Evolutionary conservation across 2,329 filamentous ascomycete genomes (phyloP), one percentile per base, ranked within the genome.

Genomic region (Paraphoma chrysanthemicola): DNA sequence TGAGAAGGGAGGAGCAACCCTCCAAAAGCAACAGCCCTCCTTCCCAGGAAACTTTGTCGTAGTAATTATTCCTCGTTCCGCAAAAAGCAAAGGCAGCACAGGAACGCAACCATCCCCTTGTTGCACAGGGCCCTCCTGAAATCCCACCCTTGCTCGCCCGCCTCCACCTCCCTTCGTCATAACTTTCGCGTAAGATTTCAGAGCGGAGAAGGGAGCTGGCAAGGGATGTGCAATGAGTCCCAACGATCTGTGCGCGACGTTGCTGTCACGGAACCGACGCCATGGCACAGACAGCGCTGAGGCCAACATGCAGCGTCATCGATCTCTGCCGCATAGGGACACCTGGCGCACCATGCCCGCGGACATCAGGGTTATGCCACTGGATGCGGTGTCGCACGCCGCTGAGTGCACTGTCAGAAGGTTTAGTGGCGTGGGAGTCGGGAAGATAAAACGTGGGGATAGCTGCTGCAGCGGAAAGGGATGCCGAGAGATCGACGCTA

Each of bases 1-100:
- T 44, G 29, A 33, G 49, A 46, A 28, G 41, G 44, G 41, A 36
- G 38, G 38, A 43, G 12, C 18, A 33, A 44, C 31, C 23, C 16
- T 36, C 16, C 17, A 53, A 39, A n/a, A 16, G 44, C 12, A 29
- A 31, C 14, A 46, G 14, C 28, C 17, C 45, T 42, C 39, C n/a
- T 53, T 48, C n/a, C 44, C n/a, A 48, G 36, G 36, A 53, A 48
- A 53, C 44, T 53, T 48, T 53, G 51, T 36, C 33, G 33, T 36
- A 36, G 33, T 36, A 48, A 48, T 28, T 31, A 36, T 53, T 36
- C 44, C 44, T 41, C 38, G 45, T 53, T 53, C 51, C 44, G 51
- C 51, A 48, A 53, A 53, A 53, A 53, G 45, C 44, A 48, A 53
- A 36, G 33, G 33, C 28, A 33, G 38, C 51, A 46, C 51, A 47